Conservation (phyloP, 495 filamentous ascomycete genomes). For the Aspergillus haitiensis region DNA sequence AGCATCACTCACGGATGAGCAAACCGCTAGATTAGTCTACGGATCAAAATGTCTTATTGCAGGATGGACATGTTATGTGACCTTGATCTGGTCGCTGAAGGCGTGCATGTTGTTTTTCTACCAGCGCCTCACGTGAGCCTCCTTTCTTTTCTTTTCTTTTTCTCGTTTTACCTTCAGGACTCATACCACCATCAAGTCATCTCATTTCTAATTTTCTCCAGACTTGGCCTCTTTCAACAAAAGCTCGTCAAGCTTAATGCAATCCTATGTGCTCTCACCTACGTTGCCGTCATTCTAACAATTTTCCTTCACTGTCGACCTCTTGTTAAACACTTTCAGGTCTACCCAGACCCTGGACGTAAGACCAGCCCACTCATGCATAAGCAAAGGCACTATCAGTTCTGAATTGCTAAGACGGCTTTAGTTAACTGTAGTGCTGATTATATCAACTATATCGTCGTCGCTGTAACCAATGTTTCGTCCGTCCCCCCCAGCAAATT, state of each 20-base stretch:
- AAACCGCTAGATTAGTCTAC: slow-evolving; percentile 36
- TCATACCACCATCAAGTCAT: not conserved
- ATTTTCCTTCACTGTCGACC: slow-evolving; percentile 48
- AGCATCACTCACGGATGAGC: slow-evolving; percentile 31
- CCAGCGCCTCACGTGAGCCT: slow-evolving; percentile 48
- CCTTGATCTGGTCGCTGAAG: slow-evolving; percentile 54
- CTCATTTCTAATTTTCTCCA: not conserved
- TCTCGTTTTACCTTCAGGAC: not conserved
- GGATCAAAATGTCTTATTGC: slow-evolving; percentile 51
- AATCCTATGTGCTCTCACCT: slow-evolving; percentile 42
- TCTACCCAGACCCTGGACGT: slow-evolving; percentile 47
- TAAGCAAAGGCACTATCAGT: not conserved
- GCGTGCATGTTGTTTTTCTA: slow-evolving; percentile 53
- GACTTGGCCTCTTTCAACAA: slow-evolving; percentile 25
- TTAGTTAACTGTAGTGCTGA: slow-evolving; percentile 22
- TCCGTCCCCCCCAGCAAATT: slow-evolving; percentile 6
- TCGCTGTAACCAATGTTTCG: slow-evolving; percentile 23
- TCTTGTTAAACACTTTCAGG: slow-evolving; percentile 47
- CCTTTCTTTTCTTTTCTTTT: not conserved
- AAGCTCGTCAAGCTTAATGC: slow-evolving; percentile 25
- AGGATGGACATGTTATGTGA: slow-evolving; percentile 51
- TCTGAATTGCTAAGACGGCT: not conserved
- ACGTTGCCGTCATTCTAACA: slow-evolving; percentile 43
- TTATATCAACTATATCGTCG: slow-evolving; percentile 24
- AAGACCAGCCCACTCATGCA: not conserved